phyloP scores from a whole-genome alignment of 257 asterid genomes.

The Ajuga chamaepitys region DNA sequence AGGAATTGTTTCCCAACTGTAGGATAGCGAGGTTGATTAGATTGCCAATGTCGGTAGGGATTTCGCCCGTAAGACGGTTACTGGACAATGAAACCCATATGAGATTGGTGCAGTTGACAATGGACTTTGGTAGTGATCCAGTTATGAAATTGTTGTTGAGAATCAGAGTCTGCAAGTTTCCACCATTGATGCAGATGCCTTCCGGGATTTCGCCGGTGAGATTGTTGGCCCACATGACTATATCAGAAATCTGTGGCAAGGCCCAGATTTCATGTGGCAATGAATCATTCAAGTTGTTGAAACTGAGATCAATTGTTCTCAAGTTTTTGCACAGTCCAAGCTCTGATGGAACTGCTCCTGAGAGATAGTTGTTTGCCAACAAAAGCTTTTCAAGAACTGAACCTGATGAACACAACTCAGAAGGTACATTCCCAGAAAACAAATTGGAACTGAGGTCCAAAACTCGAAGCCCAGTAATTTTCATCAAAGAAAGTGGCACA shows the following conservation, averaged over 20 bases:
- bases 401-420: slow-evolving; percentile 43
- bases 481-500: slow-evolving; percentile 54
- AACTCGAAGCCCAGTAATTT: slow-evolving; percentile 51
- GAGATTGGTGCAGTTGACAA: slow-evolving; percentile 73
- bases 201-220: slow-evolving; percentile 72
- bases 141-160: slow-evolving; percentile 72
- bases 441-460: slow-evolving; percentile 76
- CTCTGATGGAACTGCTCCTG: slow-evolving; percentile 59
- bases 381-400: slow-evolving; percentile 51
- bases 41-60: slow-evolving; percentile 67
- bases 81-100: slow-evolving; percentile 84
- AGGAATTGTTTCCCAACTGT: slow-evolving; percentile 77
- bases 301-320: slow-evolving; percentile 71
- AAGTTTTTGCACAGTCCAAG: slow-evolving; percentile 56
- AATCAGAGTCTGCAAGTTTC: slow-evolving; percentile 79
- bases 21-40: slow-evolving; percentile 74
- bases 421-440: slow-evolving; percentile 65
- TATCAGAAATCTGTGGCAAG: slow-evolving; percentile 56
- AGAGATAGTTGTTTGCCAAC: slow-evolving; percentile 56
- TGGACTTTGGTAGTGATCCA: slow-evolving; percentile 65
- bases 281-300: slow-evolving; percentile 50
- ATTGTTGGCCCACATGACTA: slow-evolving; percentile 84
- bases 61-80: slow-evolving; percentile 56
- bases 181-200: slow-evolving; percentile 73
- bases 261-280: slow-evolving; percentile 71